phyloP scores from a whole-genome alignment of 2,329 filamentous ascomycete genomes.

The Botryotinia convoluta region DNA sequence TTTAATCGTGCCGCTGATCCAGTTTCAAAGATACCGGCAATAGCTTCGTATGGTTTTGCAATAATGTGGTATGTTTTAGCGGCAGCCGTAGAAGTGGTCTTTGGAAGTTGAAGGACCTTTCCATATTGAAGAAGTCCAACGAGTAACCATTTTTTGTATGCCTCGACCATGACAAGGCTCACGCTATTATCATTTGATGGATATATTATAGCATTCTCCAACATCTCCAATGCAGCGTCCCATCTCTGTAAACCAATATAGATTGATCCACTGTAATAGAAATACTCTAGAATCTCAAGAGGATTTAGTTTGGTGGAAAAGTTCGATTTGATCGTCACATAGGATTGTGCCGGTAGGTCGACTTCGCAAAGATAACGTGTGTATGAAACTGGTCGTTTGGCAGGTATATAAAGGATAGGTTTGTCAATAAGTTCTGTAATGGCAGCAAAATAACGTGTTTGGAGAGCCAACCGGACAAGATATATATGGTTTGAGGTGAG shows the following conservation, averaged over 20 bases:
- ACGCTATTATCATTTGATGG: conserved; percentile 61
- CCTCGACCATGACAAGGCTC: conserved; percentile 80
- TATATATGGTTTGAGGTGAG: conserved; percentile 63
- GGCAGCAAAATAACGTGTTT: conserved; percentile 51
- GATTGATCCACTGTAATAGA: conserved; percentile 61
- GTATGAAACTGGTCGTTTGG: conserved; percentile 39
- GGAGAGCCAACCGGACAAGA: conserved; percentile 56
- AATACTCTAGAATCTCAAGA: conserved; percentile 62
- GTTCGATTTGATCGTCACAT: conserved; percentile 57
- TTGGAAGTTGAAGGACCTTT: conserved; percentile 53
- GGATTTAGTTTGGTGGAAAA: conserved; percentile 55
- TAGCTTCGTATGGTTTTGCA: conserved; percentile 66
- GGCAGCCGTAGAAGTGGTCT: conserved; percentile 51
- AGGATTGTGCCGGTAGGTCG: conserved; percentile 49
- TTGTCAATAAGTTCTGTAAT: conserved; percentile 62
- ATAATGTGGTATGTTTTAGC: conserved; percentile 56
- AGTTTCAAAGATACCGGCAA: conserved; percentile 67
- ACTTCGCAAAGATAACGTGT: conserved; percentile 47
- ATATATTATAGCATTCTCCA: conserved; percentile 65
- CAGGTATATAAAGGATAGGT: conserved; percentile 64
- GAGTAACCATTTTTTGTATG: conserved; percentile 89
- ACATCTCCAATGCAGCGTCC: conserved; percentile 58
- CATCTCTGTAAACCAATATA: conserved; percentile 62
- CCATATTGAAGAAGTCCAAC: conserved; percentile 71
- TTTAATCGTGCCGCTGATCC: conserved; percentile 58